Percentiles rank a stretch among this genome's conserved stretches.
Evolutionary conservation across 1,284 basidiomycete species (phyloP).

Genomic region (Leccinum angustisporum): DNA sequence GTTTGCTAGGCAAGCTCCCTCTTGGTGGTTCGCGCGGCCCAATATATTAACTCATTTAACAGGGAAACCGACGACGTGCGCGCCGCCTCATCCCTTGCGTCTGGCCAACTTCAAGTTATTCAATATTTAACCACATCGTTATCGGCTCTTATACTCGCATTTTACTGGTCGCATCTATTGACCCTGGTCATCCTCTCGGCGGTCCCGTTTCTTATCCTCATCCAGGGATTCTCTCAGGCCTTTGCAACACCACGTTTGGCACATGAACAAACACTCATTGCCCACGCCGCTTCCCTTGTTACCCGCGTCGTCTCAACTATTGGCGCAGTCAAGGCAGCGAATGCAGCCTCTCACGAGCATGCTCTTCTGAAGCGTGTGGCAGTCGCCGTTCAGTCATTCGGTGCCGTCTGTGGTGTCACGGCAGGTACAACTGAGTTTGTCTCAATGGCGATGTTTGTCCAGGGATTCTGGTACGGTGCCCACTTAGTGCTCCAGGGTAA

Average conservation of each 20-base stretch:
- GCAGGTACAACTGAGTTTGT: constrained; percentile 73
- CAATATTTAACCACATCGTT: constrained; percentile 49
- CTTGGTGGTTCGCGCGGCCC: too few relatives aligned
- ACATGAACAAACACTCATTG: constrained; percentile 66
- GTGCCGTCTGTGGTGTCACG: constrained; percentile 76
- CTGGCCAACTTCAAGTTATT: constrained; percentile 75
- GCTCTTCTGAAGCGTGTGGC: constrained; percentile 48
- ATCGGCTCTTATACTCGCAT: constrained; percentile 66
- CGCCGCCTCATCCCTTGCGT: constrained; percentile 75
- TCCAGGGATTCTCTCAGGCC: constrained; percentile 75
- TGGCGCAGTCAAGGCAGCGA: constrained; percentile 94
- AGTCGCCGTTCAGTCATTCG: constrained; percentile 53
- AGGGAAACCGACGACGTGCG: too few relatives aligned
- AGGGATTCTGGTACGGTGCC: not conserved
- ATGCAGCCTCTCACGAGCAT: constrained; percentile 71
- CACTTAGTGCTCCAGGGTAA: too few relatives aligned
- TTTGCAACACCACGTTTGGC: constrained; percentile 68
- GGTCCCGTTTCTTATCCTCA: constrained; percentile 79
- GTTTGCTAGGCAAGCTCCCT: too few relatives aligned
- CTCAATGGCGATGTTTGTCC: constrained; percentile 77
- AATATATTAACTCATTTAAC: too few relatives aligned
- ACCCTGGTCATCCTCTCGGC: constrained; percentile 91
- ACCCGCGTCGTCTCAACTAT: constrained; percentile 57
- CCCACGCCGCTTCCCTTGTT: constrained; percentile 32
- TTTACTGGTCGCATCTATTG: constrained; percentile 78